Percentiles rank a stretch among this genome's conserved stretches.
These are phyloP conservation scores for Allomyces arbusculus DNA, from an alignment of 192 early-diverging fungal species.

Conservation along the genomic window DNA sequence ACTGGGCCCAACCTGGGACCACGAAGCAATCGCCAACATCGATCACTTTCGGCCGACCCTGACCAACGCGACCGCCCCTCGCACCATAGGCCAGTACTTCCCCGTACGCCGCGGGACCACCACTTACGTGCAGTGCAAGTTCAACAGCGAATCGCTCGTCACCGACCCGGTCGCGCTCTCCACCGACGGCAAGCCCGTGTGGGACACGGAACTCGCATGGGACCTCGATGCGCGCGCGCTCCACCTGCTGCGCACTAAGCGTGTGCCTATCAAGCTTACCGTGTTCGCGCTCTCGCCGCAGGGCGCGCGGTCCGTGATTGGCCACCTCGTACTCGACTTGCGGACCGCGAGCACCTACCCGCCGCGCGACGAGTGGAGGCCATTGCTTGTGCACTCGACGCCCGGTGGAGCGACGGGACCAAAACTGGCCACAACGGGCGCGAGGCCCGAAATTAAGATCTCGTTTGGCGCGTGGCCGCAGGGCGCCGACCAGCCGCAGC, in stretches of 20 bases:
- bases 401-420: constrained; percentile 3
- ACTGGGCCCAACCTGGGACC: no score
- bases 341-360: constrained; percentile 12
- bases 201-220: constrained; percentile 42
- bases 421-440: not conserved
- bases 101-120: constrained; percentile 1
- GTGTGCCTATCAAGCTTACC: constrained; percentile 24
- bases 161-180: constrained; percentile 25
- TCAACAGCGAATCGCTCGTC: constrained; percentile 39
- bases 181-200: constrained; percentile 15
- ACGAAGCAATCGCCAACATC: no score
- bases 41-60: no score
- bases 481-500: no score
- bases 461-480: constrained; percentile 14
- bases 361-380: constrained; percentile 15
- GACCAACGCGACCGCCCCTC: no score
- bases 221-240: constrained; percentile 18
- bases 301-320: constrained; percentile 15
- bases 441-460: constrained; percentile 31
- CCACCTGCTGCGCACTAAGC: constrained; percentile 19
- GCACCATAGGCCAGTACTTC: not conserved
- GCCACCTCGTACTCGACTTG: constrained; percentile 35
- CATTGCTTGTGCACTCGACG: constrained; percentile 21
- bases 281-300: constrained; percentile 15
- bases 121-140: constrained; percentile 34